Base-by-base conservation (phyloP, 768 basidiomycete genomes). In the Favolaschia claudopus region DNA sequence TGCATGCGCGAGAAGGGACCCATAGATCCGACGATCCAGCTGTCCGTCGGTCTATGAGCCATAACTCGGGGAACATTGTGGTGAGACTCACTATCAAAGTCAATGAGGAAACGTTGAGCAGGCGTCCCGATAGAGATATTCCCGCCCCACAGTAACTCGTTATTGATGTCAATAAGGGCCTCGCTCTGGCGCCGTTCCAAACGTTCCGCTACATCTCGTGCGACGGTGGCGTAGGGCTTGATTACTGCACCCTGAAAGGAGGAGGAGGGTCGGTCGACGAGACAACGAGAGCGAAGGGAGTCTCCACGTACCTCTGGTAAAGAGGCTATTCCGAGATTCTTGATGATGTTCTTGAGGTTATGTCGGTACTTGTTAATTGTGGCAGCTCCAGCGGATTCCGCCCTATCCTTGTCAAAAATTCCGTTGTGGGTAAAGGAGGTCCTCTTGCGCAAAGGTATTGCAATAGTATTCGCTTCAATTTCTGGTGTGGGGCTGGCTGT, bases 131-230 rank as follows among this genome's bases (percentile, higher is more conserved):
- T 78, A 12, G 71, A 62, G 48, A 80, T 70, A 15, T 63, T 62
- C 28, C 79, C 79, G 2, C 73, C 70, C 80, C 80, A 81, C 47
- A 77, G 73, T 55, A 48, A 29, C 39, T 75, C 73, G 29, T 69
- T 47, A 8, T 72, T 52, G 46, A 74, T 66, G 61, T 76, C 76
- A 3, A 68, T 76, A 31, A 77, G 67, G 0, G 70, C 12, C 62
- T 76, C 76, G 9, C 58, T 62, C 63, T 77, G 75, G 2, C 32
- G 40, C 25, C 37, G 43, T 14, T 40, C 29, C 37, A 62, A 27
- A 8, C 44, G 60, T 19, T 43, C 50, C 17, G 20, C 31, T 27
- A 62, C 44, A 12, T 51, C 45, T 5, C 39, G 2, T 9, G 67
- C 67, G n/a, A 72, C 27, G 5, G 46, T 49, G 8, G 60, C 64